Conservation (phyloP, 306 rosid genomes). For the Clitoria ternatea region DNA sequence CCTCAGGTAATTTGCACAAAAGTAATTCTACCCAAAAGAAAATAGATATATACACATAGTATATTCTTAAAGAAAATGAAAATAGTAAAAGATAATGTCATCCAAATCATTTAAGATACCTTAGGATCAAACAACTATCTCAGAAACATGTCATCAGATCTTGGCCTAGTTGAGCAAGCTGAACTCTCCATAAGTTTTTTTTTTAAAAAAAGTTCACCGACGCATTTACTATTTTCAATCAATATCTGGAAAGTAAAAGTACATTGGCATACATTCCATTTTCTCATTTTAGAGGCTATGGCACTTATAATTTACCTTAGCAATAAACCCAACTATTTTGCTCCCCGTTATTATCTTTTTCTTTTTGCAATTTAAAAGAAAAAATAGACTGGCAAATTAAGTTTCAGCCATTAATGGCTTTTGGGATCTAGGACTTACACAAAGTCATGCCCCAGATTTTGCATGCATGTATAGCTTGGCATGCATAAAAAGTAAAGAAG, state of each 20-base stretch:
- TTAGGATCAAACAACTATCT: neutral
- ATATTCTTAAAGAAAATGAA: neutral
- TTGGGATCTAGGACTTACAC: neutral
- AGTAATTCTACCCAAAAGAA: neutral
- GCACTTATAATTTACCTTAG: constrained; percentile 12
- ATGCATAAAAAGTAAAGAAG: neutral
- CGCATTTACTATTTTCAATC: neutral
- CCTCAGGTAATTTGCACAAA: constrained; percentile 4
- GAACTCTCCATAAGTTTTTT: neutral
- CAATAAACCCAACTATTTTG: neutral
- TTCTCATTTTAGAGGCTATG: neutral
- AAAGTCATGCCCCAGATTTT: neutral
- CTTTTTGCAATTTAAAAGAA: neutral
- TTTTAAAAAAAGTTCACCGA: neutral
- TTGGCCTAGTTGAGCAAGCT: neutral
- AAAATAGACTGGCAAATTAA: neutral
- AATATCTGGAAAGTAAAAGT: constrained; percentile 4
- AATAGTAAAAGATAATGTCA: neutral
- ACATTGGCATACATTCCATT: neutral
- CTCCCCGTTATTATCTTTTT: neutral
- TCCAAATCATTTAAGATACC: neutral
- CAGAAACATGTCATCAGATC: neutral
- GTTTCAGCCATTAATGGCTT: neutral
- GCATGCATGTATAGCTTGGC: constrained; percentile 2
- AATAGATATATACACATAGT: neutral